phyloP scores from a whole-genome alignment of 441 rosid genomes.

The Cnidoscolus chayamansa region DNA sequence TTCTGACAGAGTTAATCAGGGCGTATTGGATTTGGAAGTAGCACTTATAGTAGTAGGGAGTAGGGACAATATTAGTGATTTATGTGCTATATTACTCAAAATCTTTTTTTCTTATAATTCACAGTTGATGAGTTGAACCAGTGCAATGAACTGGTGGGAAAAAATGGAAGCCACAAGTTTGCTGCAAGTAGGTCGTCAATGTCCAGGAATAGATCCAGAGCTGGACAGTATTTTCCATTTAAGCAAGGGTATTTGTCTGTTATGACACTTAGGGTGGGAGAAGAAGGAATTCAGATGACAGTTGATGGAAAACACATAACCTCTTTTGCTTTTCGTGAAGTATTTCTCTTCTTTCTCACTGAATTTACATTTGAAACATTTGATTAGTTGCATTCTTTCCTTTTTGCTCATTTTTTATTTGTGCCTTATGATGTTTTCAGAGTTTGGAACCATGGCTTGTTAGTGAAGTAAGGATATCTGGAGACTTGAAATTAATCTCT shows the following conservation, averaged over 20 bases:
- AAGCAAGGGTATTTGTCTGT: slow-evolving; percentile 55
- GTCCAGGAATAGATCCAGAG: slow-evolving; percentile 37
- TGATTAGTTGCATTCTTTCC: not conserved
- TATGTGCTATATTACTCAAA: not conserved
- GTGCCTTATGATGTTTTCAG: slow-evolving; percentile 30
- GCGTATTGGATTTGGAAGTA: not conserved
- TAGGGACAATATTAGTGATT: not conserved
- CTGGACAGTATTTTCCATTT: slow-evolving; percentile 48
- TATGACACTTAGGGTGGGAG: slow-evolving; percentile 68
- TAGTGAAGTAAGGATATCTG: slow-evolving; percentile 48
- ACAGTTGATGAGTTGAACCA: slow-evolving; percentile 79
- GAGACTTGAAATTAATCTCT: slow-evolving; percentile 44
- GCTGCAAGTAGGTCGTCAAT: slow-evolving; percentile 18
- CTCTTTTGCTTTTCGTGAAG: slow-evolving; percentile 23
- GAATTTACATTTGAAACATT: not conserved
- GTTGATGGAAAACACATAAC: slow-evolving; percentile 69
- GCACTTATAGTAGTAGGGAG: not conserved
- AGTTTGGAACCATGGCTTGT: slow-evolving; percentile 62
- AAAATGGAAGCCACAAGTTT: slow-evolving; percentile 30
- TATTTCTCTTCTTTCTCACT: slow-evolving; percentile 15
- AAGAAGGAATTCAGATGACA: slow-evolving; percentile 79
- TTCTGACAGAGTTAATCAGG: not conserved
- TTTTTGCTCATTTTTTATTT: not conserved
- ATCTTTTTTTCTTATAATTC: not conserved
- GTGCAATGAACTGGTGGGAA: slow-evolving; percentile 81